A percentile compares a stretch with the other conserved stretches of the same genome.
Evolutionary conservation across 2,329 filamentous ascomycete species (phyloP).

Genomic region (Arthrobotrys iridis): DNA sequence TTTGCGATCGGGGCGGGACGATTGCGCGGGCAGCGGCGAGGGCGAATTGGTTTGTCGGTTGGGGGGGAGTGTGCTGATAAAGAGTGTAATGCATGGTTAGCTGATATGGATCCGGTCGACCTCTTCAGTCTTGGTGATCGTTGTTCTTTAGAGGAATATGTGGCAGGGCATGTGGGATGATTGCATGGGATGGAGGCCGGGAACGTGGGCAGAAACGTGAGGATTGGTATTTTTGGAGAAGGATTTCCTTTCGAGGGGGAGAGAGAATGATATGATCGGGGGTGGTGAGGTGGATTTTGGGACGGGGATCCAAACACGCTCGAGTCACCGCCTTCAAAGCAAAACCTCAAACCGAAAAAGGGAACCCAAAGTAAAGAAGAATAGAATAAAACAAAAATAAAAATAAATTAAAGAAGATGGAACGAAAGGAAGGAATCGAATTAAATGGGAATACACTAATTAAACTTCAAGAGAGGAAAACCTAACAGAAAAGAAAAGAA

Average conservation of each 20-base stretch:
- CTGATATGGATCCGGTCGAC: neutral
- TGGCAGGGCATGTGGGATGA: conserved; percentile 12
- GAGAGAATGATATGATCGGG: neutral
- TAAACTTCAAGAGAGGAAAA: neutral
- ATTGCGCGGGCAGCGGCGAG: conserved; percentile 50
- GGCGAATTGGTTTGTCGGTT: conserved; percentile 52
- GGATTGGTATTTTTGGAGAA: too few species aligned
- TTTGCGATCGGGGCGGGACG: conserved; percentile 35
- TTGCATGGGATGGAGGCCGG: neutral
- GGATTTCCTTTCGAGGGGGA: too few species aligned
- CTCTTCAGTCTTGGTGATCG: neutral
- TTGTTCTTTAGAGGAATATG: neutral
- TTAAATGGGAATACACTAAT: neutral
- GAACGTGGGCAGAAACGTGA: conserved; percentile 7
- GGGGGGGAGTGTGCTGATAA: conserved; percentile 23
- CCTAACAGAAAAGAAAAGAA: neutral
- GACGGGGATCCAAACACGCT: neutral
- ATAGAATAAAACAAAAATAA: neutral
- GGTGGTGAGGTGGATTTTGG: neutral
- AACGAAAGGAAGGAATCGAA: neutral
- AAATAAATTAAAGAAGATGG: too few species aligned
- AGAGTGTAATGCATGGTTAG: conserved; percentile 45
- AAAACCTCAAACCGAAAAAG: neutral
- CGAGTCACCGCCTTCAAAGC: neutral
- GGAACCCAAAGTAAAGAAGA: too few species aligned